phyloP scores from a whole-genome alignment of 495 filamentous ascomycete species.

The Poronia punctata region DNA sequence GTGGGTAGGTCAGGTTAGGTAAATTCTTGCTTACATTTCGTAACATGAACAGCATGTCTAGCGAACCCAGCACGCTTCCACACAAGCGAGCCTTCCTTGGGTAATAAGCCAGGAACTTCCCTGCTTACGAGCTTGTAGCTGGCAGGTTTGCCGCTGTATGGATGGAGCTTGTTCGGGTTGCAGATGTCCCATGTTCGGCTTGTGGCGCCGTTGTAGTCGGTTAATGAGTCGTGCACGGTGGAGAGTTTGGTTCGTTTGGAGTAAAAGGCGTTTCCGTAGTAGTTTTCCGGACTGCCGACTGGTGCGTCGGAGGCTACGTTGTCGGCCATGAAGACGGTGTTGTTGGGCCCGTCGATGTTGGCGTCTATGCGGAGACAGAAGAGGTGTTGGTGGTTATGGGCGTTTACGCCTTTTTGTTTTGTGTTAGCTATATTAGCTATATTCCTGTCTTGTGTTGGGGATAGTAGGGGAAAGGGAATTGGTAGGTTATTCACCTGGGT shows the following conservation, averaged over 20 bases:
- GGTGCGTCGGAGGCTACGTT: slow-evolving; percentile 57
- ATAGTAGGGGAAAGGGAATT: no score
- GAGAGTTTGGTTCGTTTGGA: slow-evolving; percentile 78
- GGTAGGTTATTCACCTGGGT: slow-evolving; percentile 51
- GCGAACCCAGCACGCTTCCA: slow-evolving; percentile 95
- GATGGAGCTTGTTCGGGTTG: slow-evolving; percentile 77
- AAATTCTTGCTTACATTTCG: slow-evolving; percentile 61
- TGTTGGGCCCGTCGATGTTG: slow-evolving; percentile 79
- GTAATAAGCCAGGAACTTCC: slow-evolving; percentile 72
- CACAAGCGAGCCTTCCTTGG: slow-evolving; percentile 75
- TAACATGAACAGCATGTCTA: slow-evolving; percentile 85
- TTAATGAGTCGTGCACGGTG: slow-evolving; percentile 63
- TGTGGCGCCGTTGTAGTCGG: slow-evolving; percentile 75
- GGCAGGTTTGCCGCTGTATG: slow-evolving; percentile 79
- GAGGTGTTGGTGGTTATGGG: slow-evolving; percentile 89
- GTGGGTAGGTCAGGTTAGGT: not conserved
- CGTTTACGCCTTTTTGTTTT: slow-evolving; percentile 33
- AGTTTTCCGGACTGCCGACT: slow-evolving; percentile 75
- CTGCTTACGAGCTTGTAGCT: slow-evolving; percentile 88
- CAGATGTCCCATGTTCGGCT: slow-evolving; percentile 87
- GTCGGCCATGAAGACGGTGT: slow-evolving; percentile 82
- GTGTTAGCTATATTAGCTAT: no score
- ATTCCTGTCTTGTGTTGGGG: no score
- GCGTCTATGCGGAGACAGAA: slow-evolving; percentile 90
- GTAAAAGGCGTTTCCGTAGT: slow-evolving; percentile 91